phyloP scores from a whole-genome alignment of 495 filamentous ascomycete genomes.

The Penicillium cosmopolitanum region DNA sequence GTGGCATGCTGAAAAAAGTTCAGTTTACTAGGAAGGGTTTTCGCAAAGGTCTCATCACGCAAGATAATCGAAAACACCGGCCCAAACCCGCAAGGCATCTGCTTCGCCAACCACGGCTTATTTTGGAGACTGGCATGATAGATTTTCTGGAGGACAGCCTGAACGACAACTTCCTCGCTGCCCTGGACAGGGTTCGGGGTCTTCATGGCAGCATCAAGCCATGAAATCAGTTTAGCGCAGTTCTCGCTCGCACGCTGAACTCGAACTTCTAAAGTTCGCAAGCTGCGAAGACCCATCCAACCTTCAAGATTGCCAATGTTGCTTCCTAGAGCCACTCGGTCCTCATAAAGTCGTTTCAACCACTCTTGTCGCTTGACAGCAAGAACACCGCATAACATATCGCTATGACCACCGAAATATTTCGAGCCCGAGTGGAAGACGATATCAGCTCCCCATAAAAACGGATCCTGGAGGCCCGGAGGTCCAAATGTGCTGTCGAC shows the following conservation, averaged over 20 bases:
- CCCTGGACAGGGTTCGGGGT: constrained; percentile 26
- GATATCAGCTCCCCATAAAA: constrained; percentile 71
- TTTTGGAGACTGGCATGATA: constrained; percentile 77
- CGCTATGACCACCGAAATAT: constrained; percentile 88
- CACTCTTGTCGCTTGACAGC: constrained; percentile 59
- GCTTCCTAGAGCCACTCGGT: constrained; percentile 69
- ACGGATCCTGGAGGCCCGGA: constrained; percentile 84
- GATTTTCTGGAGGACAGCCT: constrained; percentile 57
- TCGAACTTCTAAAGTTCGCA: constrained; percentile 80
- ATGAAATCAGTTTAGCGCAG: constrained; percentile 65
- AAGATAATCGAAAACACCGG: constrained; percentile 78
- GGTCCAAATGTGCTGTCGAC: constrained; percentile 90
- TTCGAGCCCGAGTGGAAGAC: constrained; percentile 90
- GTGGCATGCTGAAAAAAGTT: constrained; percentile 87
- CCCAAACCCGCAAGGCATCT: constrained; percentile 87
- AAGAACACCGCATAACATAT: constrained; percentile 82
- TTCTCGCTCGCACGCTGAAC: constrained; percentile 69
- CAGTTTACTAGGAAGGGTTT: constrained; percentile 70
- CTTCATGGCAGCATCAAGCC: constrained; percentile 57
- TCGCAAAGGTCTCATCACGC: constrained; percentile 59
- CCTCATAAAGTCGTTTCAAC: constrained; percentile 56
- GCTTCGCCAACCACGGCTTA: constrained; percentile 69
- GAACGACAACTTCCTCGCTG: constrained; percentile 42
- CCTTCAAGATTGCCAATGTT: constrained; percentile 85
- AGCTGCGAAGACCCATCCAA: constrained; percentile 80